Percentiles rank a stretch among this genome's conserved stretches.
Conservation (phyloP, 768 basidiomycete species). For the Serendipita vermifera region DNA sequence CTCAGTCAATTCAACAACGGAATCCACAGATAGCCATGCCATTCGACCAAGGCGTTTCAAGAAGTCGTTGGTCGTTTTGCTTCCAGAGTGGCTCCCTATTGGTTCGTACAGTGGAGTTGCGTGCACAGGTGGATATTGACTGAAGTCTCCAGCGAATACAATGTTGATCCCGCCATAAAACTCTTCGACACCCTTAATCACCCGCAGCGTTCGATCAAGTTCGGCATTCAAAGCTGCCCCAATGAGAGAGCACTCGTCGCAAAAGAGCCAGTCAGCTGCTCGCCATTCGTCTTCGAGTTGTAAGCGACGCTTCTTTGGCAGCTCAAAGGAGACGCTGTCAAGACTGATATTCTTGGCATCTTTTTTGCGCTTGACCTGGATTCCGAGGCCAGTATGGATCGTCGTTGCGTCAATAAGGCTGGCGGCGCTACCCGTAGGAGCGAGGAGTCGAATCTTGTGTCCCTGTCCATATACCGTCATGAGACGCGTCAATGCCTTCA, state of each 20-base stretch:
- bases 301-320: background rate
- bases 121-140: conserved; percentile 29
- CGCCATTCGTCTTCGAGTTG: conserved; percentile 26
- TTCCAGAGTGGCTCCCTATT: conserved; percentile 9
- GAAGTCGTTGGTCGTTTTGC: background rate
- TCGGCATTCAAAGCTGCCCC: conserved; percentile 22
- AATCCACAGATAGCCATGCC: conserved; percentile 16
- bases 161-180: conserved; percentile 31
- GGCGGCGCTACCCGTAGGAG: conserved; percentile 31
- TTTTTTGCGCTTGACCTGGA: conserved; percentile 17
- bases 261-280: conserved; percentile 28
- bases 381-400: conserved; percentile 25
- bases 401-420: conserved; percentile 29
- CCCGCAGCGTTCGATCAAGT: conserved; percentile 25
- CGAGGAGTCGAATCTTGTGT: conserved; percentile 20
- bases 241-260: conserved; percentile 33
- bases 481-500: conserved; percentile 25
- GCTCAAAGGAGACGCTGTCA: background rate
- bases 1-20: conserved; percentile 18
- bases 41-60: conserved; percentile 10
- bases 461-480: conserved; percentile 20
- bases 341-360: conserved; percentile 14
- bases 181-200: conserved; percentile 21
- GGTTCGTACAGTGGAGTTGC: conserved; percentile 20
- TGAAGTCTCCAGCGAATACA: conserved; percentile 34